Evolutionary conservation across 73 alveolate species (phyloP), one percentile per base, ranked within the genome.

Genomic region (Symbiodinium pilosum): DNA sequence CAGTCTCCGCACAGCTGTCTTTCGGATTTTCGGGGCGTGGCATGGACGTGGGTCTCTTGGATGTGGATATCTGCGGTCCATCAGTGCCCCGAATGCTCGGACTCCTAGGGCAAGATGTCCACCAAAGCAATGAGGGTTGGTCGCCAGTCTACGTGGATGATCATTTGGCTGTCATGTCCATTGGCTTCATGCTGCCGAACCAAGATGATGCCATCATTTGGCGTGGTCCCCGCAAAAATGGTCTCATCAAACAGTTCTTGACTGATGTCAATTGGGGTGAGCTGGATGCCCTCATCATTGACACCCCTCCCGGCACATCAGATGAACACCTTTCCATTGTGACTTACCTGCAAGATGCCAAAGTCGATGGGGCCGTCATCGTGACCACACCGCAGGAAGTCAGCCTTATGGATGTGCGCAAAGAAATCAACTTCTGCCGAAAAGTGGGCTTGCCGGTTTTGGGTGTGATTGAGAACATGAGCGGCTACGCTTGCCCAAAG

Each of bases 221-320:
- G 99, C 98, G 99, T 84, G 99, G 99, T 1, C 99, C 99, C 21
- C 99, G 99, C 69, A 99, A 99, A 99, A 99, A 99, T 99, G 99
- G 99, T 32, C 99, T 99, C 88, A 99, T 99, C 64, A 99, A 99
- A 99, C 99, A 99, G 99, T 99, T 99, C 99, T 99, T 99, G 92
- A 99, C 99, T 44, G 99, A 99, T 91, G 99, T 99, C 20, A 99
- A 99, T 88, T 99, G 99, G 99, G 99, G 99, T 51, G 99, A 99
- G 42, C 99, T 99, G 69, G 99, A 99, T 92, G 99, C 99, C 84
- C 99, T 99, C 87, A 99, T 99, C 99, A 99, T 99, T 73, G 99
- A 99, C 99, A 99, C 99, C 39, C 99, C 99, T 20, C 99, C 99
- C 28, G 99, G 99, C 32, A 99, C 99, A 30, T 99, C 99, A 20